A percentile compares a stretch with the other conserved stretches of the same genome.
Evolutionary conservation across 2,329 filamentous ascomycete species (phyloP).

Genomic region (Paracamarosporium sp.): DNA sequence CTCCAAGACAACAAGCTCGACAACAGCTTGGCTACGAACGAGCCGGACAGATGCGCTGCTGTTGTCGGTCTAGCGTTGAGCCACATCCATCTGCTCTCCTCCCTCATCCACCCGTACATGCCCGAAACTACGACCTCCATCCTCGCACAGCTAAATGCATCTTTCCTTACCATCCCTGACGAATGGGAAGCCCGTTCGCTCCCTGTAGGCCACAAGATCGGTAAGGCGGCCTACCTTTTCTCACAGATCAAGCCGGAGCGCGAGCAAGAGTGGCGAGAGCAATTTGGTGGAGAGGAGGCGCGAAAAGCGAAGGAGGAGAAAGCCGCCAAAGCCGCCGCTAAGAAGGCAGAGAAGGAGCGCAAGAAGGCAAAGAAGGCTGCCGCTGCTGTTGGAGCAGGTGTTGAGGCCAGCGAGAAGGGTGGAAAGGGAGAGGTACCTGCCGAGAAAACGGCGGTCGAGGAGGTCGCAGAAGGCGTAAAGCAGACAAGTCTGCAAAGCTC

Average conservation of each 20-base stretch:
- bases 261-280: slow-evolving; percentile 80
- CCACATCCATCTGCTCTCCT: slow-evolving; percentile 81
- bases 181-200: slow-evolving; percentile 46
- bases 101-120: slow-evolving; percentile 83
- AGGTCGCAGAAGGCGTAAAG: slow-evolving; percentile 53
- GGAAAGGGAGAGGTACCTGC: slow-evolving; percentile 53
- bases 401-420: slow-evolving; percentile 79
- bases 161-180: slow-evolving; percentile 65
- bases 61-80: slow-evolving; percentile 82
- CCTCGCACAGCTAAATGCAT: slow-evolving; percentile 73
- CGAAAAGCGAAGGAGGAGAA: slow-evolving; percentile 75
- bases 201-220: slow-evolving; percentile 77
- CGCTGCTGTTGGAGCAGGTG: slow-evolving; percentile 72
- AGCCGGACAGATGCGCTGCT: slow-evolving; percentile 65
- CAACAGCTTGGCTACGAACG: slow-evolving; percentile 65
- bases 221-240: slow-evolving; percentile 81
- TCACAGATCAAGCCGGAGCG: slow-evolving; percentile 82
- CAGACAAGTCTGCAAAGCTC: slow-evolving; percentile 54
- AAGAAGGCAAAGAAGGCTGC: slow-evolving; percentile 64
- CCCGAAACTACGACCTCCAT: slow-evolving; percentile 67
- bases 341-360: slow-evolving; percentile 69
- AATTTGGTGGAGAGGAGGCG: slow-evolving; percentile 72
- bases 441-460: slow-evolving; percentile 50
- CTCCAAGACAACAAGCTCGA: slow-evolving; percentile 66
- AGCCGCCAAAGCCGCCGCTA: slow-evolving; percentile 61